A percentile compares a stretch with the other conserved stretches of the same genome.
Conservation (phyloP, 176 grass and related monocot genomes). For the Dendrocalamus sinicus region DNA sequence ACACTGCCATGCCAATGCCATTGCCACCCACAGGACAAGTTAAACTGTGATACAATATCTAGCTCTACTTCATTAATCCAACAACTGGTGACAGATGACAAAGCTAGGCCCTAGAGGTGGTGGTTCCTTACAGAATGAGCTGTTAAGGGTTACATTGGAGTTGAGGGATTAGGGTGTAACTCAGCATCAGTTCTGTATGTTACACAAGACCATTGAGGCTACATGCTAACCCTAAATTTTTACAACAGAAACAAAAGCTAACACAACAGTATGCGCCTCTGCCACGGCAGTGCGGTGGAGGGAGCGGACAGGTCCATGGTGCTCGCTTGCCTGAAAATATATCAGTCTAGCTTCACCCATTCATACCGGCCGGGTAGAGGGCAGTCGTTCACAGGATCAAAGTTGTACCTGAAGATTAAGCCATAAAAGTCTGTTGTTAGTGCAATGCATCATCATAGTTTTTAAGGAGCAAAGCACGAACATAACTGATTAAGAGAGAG, state of each 20-base stretch:
- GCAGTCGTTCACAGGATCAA: slow-evolving; percentile 56
- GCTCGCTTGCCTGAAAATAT: background rate
- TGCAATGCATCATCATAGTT: background rate
- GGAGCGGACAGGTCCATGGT: slow-evolving; percentile 34
- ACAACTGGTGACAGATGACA: slow-evolving; percentile 22
- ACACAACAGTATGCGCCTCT: slow-evolving; percentile 31
- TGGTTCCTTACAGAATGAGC: slow-evolving; percentile 47
- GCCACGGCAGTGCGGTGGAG: slow-evolving; percentile 36
- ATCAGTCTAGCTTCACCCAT: slow-evolving; percentile 66
- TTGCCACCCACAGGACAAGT: background rate
- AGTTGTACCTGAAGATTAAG: slow-evolving; percentile 67
- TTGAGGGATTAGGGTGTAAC: slow-evolving; percentile 50
- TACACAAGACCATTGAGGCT: slow-evolving; percentile 40
- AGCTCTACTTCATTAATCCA: slow-evolving; percentile 34
- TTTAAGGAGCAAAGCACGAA: background rate
- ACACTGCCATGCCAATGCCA: slow-evolving; percentile 17
- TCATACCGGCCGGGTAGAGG: slow-evolving; percentile 63
- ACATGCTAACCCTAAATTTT: slow-evolving; percentile 55
- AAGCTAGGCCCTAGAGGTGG: slow-evolving; percentile 37
- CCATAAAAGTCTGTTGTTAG: background rate
- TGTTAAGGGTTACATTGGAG: slow-evolving; percentile 47
- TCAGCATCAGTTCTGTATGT: slow-evolving; percentile 56
- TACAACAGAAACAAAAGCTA: slow-evolving; percentile 52
- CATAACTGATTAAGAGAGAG: background rate
- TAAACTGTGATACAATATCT: slow-evolving; percentile 44